These are phyloP conservation scores for Viridothelium virens DNA, from an alignment of 495 filamentous ascomycete species.

Conservation along the genomic window DNA sequence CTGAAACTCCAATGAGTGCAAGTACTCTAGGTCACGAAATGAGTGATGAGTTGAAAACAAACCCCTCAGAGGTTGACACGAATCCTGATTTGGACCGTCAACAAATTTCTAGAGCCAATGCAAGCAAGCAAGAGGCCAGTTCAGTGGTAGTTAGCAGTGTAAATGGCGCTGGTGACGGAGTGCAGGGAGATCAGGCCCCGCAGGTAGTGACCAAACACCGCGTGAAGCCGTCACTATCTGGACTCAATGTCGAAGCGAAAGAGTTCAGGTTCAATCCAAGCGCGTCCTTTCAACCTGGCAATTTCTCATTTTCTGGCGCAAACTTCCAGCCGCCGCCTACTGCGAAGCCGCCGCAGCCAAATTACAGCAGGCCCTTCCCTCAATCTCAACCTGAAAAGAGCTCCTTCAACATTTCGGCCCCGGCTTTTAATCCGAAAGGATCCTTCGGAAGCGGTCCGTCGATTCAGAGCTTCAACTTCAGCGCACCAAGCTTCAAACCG, in stretches of 20 bases:
- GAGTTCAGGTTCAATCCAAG: slow-evolving; percentile 78
- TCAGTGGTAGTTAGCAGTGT: background rate
- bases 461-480: slow-evolving; percentile 47
- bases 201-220: background rate
- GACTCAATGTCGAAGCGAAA: slow-evolving; percentile 76
- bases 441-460: background rate
- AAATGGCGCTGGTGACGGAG: background rate
- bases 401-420: slow-evolving; percentile 58
- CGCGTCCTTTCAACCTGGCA: slow-evolving; percentile 53
- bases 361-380: slow-evolving; percentile 32
- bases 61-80: background rate
- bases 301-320: slow-evolving; percentile 47
- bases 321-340: slow-evolving; percentile 41
- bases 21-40: background rate
- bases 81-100: background rate
- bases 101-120: background rate
- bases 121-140: background rate
- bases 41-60: background rate
- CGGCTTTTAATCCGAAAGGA: slow-evolving; percentile 56
- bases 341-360: slow-evolving; percentile 20
- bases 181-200: background rate
- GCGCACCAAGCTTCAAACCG: slow-evolving; percentile 66
- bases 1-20: background rate
- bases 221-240: slow-evolving; percentile 39
- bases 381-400: slow-evolving; percentile 20